A percentile compares a stretch with the other conserved stretches of the same genome.
Evolutionary conservation across 768 basidiomycete genomes (phyloP).

Genomic region (Xerocomellus intermedius): DNA sequence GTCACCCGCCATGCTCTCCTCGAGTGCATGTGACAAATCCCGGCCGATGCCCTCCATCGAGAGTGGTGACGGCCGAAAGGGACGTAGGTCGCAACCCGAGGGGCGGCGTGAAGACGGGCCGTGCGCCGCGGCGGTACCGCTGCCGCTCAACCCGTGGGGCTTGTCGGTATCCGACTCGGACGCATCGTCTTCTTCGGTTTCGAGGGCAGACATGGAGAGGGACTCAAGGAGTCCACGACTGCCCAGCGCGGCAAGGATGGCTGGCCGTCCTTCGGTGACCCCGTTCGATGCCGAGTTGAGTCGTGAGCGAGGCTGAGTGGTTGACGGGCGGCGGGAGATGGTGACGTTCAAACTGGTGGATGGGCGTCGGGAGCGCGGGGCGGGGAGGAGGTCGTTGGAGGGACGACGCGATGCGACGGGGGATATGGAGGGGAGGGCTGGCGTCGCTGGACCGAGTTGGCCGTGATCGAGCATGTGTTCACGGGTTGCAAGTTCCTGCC

Average conservation of each 20-base stretch:
- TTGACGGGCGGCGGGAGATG: conserved; percentile 30
- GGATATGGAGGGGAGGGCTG: conserved; percentile 42
- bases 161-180: conserved; percentile 25
- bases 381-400: conserved; percentile 26
- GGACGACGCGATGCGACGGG: conserved; percentile 49
- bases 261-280: conserved; percentile 19
- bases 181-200: conserved; percentile 45
- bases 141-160: neutral
- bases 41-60: conserved; percentile 35
- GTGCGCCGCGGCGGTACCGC: neutral
- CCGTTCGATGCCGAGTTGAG: conserved; percentile 19
- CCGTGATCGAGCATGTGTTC: conserved; percentile 94
- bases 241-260: conserved; percentile 21
- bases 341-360: conserved; percentile 30
- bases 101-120: conserved; percentile 9
- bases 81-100: conserved; percentile 7
- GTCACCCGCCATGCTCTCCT: conserved; percentile 13
- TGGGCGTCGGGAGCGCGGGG: conserved; percentile 17
- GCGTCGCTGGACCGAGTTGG: conserved; percentile 69
- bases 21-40: conserved; percentile 32
- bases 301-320: conserved; percentile 24
- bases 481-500: conserved; percentile 83
- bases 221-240: conserved; percentile 39
- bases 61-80: conserved; percentile 14
- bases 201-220: conserved; percentile 54